Percentiles rank a stretch among this genome's conserved stretches.
Conservation (phyloP, 202 grass and related monocot species). For the Musa balbisiana region DNA sequence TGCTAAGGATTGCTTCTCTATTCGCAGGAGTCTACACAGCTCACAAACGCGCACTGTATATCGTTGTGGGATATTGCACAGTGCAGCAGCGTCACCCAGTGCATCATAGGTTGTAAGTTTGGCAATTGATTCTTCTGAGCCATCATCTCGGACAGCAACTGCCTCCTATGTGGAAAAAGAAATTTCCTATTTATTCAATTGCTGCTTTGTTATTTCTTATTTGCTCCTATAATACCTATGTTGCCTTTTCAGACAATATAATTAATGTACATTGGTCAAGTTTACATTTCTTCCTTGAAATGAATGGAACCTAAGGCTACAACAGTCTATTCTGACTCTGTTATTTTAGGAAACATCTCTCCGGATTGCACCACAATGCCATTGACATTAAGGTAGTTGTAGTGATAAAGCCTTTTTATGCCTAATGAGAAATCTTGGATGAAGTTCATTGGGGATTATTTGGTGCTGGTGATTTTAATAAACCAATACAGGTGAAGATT, state of each 20-base stretch:
- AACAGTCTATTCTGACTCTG: no score
- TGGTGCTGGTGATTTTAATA: not conserved
- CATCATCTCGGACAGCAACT: constrained; percentile 32
- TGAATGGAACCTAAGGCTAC: not conserved
- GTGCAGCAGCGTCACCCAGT: constrained; percentile 53
- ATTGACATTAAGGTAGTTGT: not conserved
- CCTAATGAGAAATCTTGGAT: not conserved
- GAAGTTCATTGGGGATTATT: not conserved
- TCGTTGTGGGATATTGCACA: constrained; percentile 72
- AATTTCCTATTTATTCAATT: not conserved
- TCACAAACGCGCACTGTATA: constrained; percentile 58
- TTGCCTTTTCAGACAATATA: not conserved
- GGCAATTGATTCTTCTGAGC: constrained; percentile 48
- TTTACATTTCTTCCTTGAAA: not conserved
- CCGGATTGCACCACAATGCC: not conserved
- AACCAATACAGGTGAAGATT: no score
- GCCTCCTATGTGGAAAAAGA: constrained; percentile 40
- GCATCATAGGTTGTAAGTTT: constrained; percentile 55
- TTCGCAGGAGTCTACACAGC: constrained; percentile 65
- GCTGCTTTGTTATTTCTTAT: not conserved
- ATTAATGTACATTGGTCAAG: not conserved
- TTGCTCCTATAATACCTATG: not conserved
- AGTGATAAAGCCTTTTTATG: not conserved
- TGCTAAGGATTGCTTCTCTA: constrained; percentile 74
- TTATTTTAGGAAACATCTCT: not conserved